Evolutionary conservation across 2,329 filamentous ascomycete genomes (phyloP).

Genomic region (Lachnellula arida): DNA sequence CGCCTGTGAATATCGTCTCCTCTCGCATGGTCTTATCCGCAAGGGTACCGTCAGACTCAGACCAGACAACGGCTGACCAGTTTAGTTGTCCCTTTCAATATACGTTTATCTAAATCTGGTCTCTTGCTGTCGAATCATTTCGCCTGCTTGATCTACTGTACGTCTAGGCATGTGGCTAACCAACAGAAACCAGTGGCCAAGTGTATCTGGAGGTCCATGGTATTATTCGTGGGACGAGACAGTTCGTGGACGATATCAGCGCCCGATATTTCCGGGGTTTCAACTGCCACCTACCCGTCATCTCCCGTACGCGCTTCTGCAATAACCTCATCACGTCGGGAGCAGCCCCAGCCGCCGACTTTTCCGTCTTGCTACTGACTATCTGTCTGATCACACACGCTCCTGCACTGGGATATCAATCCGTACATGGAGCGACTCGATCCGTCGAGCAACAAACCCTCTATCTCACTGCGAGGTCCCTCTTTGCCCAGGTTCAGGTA

Average conservation of each 20-base stretch:
- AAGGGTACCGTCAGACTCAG: no score
- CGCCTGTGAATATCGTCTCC: no score
- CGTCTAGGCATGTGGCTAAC: no score
- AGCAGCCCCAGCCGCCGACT: constrained; percentile 16
- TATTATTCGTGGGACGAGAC: not conserved
- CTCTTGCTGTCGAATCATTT: no score
- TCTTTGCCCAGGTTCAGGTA: constrained; percentile 26
- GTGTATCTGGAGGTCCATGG: constrained; percentile 5
- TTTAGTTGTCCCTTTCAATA: no score
- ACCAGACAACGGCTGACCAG: no score
- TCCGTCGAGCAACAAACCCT: constrained; percentile 9
- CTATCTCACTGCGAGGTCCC: constrained; percentile 24
- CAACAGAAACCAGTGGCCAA: no score
- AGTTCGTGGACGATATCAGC: constrained; percentile 1
- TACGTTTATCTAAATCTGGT: no score
- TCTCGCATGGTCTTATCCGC: no score
- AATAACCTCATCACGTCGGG: constrained; percentile 19
- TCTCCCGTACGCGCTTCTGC: constrained; percentile 30
- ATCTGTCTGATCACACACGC: constrained; percentile 22
- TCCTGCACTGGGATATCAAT: not conserved
- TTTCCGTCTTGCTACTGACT: constrained; percentile 27
- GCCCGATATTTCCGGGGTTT: constrained; percentile 29
- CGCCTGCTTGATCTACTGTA: no score
- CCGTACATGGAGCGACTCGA: not conserved
- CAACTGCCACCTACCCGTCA: constrained; percentile 27